Percentiles rank a stretch among this genome's conserved stretches.
Evolutionary conservation across 108 stramenopile species (phyloP).

Genomic region (Conticribra guillardii): DNA sequence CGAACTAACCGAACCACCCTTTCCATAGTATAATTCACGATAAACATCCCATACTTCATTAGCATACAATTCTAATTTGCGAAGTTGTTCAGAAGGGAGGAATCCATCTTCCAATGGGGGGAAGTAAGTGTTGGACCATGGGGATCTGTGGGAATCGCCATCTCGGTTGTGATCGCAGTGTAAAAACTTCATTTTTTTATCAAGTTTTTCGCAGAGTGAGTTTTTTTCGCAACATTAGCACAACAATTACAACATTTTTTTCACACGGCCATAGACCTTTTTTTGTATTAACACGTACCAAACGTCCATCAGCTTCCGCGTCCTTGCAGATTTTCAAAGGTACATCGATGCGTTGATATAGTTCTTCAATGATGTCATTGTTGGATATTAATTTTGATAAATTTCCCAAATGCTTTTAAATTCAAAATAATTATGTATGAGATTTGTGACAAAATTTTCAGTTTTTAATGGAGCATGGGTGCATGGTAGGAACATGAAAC

Average conservation of each 20-base stretch:
- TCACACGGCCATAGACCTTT: neutral
- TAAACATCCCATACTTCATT: constrained; percentile 96
- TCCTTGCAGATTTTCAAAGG: constrained; percentile 21
- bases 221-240: too few species aligned
- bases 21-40: constrained; percentile 89
- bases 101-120: constrained; percentile 32
- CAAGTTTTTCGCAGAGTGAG: neutral
- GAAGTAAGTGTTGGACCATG: constrained; percentile 62
- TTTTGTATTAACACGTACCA: constrained; percentile 11
- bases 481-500: neutral
- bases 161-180: constrained; percentile 51
- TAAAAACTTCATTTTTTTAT: constrained; percentile 30
- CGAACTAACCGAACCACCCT: constrained; percentile 69
- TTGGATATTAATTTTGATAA: constrained; percentile 3
- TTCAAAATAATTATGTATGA: neutral
- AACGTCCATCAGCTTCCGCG: neutral
- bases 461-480: neutral
- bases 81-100: constrained; percentile 36
- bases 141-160: constrained; percentile 56
- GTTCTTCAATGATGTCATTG: constrained; percentile 12
- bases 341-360: constrained; percentile 15
- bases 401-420: neutral
- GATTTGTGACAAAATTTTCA: neutral
- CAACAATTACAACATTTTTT: too few species aligned
- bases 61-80: constrained; percentile 58